Evolutionary conservation across 495 filamentous ascomycete genomes (phyloP), one percentile per base, ranked within the genome.

Genomic region (Tuber microsphaerosporum): DNA sequence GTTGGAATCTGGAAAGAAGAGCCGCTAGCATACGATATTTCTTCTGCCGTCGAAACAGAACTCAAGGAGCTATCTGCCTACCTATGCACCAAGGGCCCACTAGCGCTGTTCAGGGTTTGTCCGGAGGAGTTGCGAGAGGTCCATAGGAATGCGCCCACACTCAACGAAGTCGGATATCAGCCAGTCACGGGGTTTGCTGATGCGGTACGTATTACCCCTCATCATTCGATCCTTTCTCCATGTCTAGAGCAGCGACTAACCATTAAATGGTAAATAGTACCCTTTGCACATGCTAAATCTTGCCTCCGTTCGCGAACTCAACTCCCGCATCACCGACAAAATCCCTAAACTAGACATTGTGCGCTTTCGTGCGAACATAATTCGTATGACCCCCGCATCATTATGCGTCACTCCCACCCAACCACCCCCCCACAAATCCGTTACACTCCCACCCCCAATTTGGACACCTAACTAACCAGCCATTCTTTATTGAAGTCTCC

Each of bases 331-430:
- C 39, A 85, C 85, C 43, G 78, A 83, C 12, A 86, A 88, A 44
- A 88, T 93, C 43, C 88, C 87, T 0, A 86, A 86, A 65, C 86
- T 97, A 19, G 90, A 90, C 61, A 88, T 90, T 4, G 81, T 87
- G 2, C 89, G 93, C 7, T 97, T 97, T 84, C 89, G 94, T 48
- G 89, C 94, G 14, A 98, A 97, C 79, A 89, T 98, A 70, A 90
- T 95, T 75, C 83, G 88, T 90, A 81, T 83, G 85, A 61, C 76
- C 56, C 26, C 44, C 26, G 78, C 56, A 80, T 68, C 77, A 72
- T 73, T 76, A n/a, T 34, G 26, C n/a, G 10, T 61, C 51, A 61
- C n/a, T 41, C 39, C 39, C 39, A 5, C 39, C 39, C 39, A 41
- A 4, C 12, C 10, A 43, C 51, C 9, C 51, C 51, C 48, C 5